A percentile compares a stretch with the other conserved stretches of the same genome.
These are phyloP conservation scores for Tricholoma furcatifolium DNA, from an alignment of 768 basidiomycete genomes.

Conservation along the genomic window DNA sequence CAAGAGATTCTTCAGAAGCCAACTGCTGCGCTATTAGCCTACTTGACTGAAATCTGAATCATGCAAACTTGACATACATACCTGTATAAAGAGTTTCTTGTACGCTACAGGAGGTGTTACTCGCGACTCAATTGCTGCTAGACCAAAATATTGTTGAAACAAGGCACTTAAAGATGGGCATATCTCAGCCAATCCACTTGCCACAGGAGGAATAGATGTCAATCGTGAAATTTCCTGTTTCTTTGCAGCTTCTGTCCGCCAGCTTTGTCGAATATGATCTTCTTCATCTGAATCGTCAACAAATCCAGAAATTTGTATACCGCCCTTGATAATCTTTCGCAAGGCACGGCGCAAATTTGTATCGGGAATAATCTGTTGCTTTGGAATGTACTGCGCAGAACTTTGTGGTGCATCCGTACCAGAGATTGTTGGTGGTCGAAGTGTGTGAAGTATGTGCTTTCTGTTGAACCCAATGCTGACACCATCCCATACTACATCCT, in stretches of 20 bases:
- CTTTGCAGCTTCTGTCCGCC: not conserved
- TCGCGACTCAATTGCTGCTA: not conserved
- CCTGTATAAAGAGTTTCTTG: not conserved
- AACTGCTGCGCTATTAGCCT: no score
- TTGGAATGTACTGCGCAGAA: not conserved
- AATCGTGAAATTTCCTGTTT: not conserved
- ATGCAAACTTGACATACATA: no score
- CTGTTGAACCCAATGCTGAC: slow-evolving; percentile 19
- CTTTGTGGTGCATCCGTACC: not conserved
- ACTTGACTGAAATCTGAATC: no score
- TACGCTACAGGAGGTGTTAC: not conserved
- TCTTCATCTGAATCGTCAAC: not conserved
- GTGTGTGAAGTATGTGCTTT: slow-evolving; percentile 20
- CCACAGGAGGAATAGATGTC: not conserved
- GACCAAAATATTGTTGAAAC: not conserved
- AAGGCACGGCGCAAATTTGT: not conserved
- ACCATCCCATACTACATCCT: slow-evolving; percentile 21
- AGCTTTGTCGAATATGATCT: not conserved
- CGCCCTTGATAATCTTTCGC: not conserved
- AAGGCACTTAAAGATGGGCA: not conserved
- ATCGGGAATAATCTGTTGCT: not conserved
- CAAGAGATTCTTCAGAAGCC: not conserved
- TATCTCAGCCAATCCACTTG: not conserved
- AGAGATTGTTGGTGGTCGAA: slow-evolving; percentile 21
- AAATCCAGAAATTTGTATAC: not conserved